phyloP scores from a whole-genome alignment of 202 grass and related monocot genomes.

The Bolboschoenoplectus hybrid region DNA sequence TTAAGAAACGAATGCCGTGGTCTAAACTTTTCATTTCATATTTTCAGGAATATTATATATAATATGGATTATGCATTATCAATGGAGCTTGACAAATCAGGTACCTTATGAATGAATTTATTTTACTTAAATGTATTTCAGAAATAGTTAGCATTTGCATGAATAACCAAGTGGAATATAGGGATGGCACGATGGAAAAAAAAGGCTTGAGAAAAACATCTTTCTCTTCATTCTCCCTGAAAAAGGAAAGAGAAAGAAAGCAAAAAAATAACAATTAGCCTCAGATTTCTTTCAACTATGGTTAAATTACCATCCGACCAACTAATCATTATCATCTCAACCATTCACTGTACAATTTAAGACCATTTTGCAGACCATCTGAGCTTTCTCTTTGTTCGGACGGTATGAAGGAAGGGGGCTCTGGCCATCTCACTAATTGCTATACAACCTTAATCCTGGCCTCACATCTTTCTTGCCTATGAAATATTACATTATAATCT shows the following conservation, averaged over 20 bases:
- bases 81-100: neutral
- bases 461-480: neutral
- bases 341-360: neutral
- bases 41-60: neutral
- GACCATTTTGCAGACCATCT: neutral
- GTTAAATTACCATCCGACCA: neutral
- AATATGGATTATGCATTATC: constrained; percentile 2
- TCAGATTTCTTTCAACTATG: no score
- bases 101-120: neutral
- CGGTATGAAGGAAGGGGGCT: neutral
- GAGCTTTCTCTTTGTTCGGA: neutral
- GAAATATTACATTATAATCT: neutral
- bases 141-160: neutral
- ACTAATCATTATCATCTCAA: neutral
- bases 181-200: no score
- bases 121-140: neutral
- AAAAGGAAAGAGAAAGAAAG: no score
- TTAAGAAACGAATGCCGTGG: neutral
- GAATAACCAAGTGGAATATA: neutral
- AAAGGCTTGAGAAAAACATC: no score
- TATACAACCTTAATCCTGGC: neutral
- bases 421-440: no score
- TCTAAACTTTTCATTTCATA: neutral
- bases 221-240: no score
- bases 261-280: no score